Conservation (phyloP, 257 asterid genomes). For the Gentiana macrophylla region DNA sequence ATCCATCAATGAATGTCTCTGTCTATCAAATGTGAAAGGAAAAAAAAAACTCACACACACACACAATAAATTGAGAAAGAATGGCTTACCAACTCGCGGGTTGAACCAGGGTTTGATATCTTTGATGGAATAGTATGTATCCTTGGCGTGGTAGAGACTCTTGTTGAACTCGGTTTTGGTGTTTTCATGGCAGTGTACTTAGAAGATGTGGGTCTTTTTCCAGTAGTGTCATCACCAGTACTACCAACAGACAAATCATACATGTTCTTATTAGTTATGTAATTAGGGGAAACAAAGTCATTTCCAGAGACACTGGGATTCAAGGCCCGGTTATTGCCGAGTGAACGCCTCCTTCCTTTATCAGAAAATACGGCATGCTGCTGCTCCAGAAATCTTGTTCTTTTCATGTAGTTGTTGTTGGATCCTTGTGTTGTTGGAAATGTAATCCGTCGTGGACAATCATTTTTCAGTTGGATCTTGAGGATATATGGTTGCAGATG, state of each 20-base stretch:
- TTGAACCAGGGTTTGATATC: constrained; percentile 75
- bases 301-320: constrained; percentile 92
- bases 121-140: constrained; percentile 49
- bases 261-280: constrained; percentile 29
- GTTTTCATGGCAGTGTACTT: constrained; percentile 32
- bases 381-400: constrained; percentile 39
- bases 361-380: constrained; percentile 23
- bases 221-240: constrained; percentile 28
- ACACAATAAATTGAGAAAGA: constrained; percentile 2
- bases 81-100: constrained; percentile 76
- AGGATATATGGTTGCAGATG: constrained; percentile 70
- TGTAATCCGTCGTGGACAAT: constrained; percentile 52
- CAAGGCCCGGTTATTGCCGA: constrained; percentile 75
- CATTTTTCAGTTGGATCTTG: constrained; percentile 41
- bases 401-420: constrained; percentile 30
- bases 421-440: constrained; percentile 27
- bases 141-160: constrained; percentile 37
- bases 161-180: constrained; percentile 26
- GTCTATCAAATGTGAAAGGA: constrained; percentile 1
- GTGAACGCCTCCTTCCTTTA: constrained; percentile 53
- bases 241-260: constrained; percentile 37
- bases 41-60: not conserved
- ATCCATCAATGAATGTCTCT: not conserved
- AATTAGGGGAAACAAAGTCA: constrained; percentile 39
- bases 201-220: constrained; percentile 24